These are phyloP conservation scores for Pulicaria dysenterica DNA, from an alignment of 129 eudicot species.

Conservation along the genomic window DNA sequence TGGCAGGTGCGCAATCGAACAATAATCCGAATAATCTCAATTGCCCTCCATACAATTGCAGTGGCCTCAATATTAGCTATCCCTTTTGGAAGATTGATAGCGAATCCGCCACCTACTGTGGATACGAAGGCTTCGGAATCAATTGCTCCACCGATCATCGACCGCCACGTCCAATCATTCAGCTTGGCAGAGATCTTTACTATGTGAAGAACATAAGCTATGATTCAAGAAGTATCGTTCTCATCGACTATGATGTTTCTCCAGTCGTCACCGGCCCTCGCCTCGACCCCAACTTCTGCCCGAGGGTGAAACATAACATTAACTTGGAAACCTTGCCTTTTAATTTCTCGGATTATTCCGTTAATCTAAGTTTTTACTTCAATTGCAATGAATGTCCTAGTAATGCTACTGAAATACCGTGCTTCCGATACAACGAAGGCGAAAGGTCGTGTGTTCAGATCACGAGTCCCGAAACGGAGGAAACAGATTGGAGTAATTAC, in stretches of 20 bases:
- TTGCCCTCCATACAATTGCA: conserved; percentile 17
- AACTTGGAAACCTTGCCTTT: conserved; percentile 17
- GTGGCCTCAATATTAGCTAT: neutral
- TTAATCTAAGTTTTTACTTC: conserved; percentile 37
- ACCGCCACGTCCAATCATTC: neutral
- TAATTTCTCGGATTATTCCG: neutral
- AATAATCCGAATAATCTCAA: neutral
- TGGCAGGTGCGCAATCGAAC: neutral
- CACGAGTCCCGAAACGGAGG: no score
- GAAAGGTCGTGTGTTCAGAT: conserved; percentile 2
- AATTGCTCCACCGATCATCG: conserved; percentile 5
- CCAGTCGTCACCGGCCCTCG: neutral
- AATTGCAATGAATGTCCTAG: conserved; percentile 14
- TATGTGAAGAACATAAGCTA: neutral
- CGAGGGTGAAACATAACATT: conserved; percentile 24
- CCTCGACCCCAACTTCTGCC: neutral
- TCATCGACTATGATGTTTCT: conserved; percentile 25
- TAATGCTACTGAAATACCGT: conserved; percentile 10
- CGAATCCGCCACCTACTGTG: conserved; percentile 21
- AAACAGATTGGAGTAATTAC: neutral
- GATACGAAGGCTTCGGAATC: conserved; percentile 37
- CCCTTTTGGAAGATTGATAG: conserved; percentile 26
- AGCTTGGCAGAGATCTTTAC: neutral
- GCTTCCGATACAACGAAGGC: neutral
- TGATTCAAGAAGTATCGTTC: neutral